Base-by-base conservation (phyloP, 2,329 filamentous ascomycete genomes). In the Aspergillus sp. region DNA sequence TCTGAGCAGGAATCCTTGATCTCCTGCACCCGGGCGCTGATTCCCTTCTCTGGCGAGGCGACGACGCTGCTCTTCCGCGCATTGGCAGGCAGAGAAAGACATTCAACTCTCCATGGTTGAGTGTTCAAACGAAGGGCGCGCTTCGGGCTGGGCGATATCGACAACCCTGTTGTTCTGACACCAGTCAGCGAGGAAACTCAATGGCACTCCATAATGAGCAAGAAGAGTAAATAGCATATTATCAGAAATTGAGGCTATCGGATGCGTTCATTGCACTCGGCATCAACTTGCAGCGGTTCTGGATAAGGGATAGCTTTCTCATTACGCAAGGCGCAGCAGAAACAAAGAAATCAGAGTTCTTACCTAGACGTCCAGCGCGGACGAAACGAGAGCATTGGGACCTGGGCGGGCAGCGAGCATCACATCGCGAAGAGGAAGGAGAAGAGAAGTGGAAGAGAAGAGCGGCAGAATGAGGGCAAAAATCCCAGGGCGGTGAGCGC, bases 251-350 rank as follows among this genome's bases (percentile, higher is more conserved):
- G 35, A 40, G 24, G 38, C 31, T 33, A 52, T 45, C 53, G 32
- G 43, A 44, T 56, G 39, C 44, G 49, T 52, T 61, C 75, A 65
- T 59, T 62, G 61, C 60, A 61, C 57, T 58, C 45, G 36, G 63
- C 64, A 67, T 78, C 73, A 75, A 20, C 72, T 71, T 73, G 75
- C 75, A 79, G 75, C 75, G 75, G 75, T 80, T 79, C 75, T 78
- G 64, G 54, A 58, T 55, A 54, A 44, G 25, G 39, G 45, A 41
- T 43, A 41, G 48, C 48, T 40, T 55, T 56, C 55, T 68, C 64
- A 66, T 68, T 65, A 63, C 59, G 32, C 36, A 40, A 33, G 41
- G n/a, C 19, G 29, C 26, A 34, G 30, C 30, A 29, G 19, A 39
- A 16, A 12, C 24, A 31, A 27, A 24, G 31, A 20, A 35, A 26